Base-by-base conservation (phyloP, 2,329 filamentous ascomycete genomes). In the Venturia nashicola region DNA sequence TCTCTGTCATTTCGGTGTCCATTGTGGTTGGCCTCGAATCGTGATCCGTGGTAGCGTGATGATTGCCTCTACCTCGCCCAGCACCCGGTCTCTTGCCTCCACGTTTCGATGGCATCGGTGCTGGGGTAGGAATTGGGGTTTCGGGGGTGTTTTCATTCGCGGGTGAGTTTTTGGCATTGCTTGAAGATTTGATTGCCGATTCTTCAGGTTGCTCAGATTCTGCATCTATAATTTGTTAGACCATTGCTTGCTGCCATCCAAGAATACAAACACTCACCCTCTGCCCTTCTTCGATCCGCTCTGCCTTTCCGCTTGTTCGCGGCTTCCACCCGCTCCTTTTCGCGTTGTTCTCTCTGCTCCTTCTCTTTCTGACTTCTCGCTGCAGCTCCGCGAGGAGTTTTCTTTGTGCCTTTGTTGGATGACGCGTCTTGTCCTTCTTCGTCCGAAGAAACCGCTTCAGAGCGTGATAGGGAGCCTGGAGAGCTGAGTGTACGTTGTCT, bases 231-330 rank as follows among this genome's bases (percentile, higher is more conserved):
- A 40, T 8, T 40, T 36, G 32, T 57, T 57, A 57, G 23, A 23
- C 16, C 5, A n/a, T 23, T 42, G 36, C 20, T 27, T 27, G 36
- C 34, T 27, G n/a, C 51, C n/a, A 32, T n/a, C 2, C 36, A 39
- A 39, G 20, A 59, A 20, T 12, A 9, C 44, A 9, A 42, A 40
- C 2, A 32, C 59, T 65, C n/a, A 65, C 64, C 67, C 61, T 74
- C 73, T 14, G 65, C 63, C 73, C 90, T 86, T 69, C 91, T 84
- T 67, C 90, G 83, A 68, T 94, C 91, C 51, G 89, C 86, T 64
- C 91, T 84, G 61, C 88, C 89, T 79, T 93, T 94, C 66, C 91
- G 83, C 73, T 92, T 89, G 69, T 82, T 90, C 32, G 86, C 86
- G 42, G 88, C 86, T 71, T 96, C 92, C 39, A 83, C 82, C 64